Evolutionary conservation across 176 grass and related monocot species (phyloP).

Genomic region (Oryza rufipogon): DNA sequence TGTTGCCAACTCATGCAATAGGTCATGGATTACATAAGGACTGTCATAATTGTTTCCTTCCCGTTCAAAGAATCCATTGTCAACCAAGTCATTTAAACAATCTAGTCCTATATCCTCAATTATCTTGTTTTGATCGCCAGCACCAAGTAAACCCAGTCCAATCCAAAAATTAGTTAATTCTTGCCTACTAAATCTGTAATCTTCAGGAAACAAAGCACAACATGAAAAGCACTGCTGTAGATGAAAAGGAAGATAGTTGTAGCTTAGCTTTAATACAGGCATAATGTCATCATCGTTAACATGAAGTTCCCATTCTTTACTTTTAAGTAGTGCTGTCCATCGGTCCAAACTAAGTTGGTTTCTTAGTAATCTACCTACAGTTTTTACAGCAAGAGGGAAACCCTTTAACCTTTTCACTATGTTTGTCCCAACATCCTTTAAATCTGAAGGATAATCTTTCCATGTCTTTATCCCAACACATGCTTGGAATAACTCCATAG

Average conservation of each 20-base stretch:
- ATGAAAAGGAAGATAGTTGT: conserved; percentile 33
- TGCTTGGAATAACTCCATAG: neutral
- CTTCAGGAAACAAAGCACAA: conserved; percentile 45
- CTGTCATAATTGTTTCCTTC: rapidly evolving
- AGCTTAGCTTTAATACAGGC: conserved; percentile 49
- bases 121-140: neutral
- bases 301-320: neutral
- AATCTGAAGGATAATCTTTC: rapidly evolving
- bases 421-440: neutral
- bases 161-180: conserved; percentile 42
- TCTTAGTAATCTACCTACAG: neutral
- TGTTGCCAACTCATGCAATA: conserved; percentile 29
- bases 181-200: neutral
- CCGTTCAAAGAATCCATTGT: neutral
- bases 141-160: neutral
- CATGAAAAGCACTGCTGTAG: conserved; percentile 40
- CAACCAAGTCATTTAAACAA: conserved; percentile 15
- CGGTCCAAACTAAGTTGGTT: neutral
- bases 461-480: neutral
- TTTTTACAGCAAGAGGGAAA: conserved; percentile 32
- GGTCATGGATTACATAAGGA: conserved; percentile 33
- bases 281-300: conserved; percentile 4
- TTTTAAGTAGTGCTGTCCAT: neutral
- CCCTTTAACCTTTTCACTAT: conserved; percentile 1
- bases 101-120: neutral